Conservation (phyloP, 2,329 filamentous ascomycete genomes). For the Pseudovirgaria hyperparasitica region DNA sequence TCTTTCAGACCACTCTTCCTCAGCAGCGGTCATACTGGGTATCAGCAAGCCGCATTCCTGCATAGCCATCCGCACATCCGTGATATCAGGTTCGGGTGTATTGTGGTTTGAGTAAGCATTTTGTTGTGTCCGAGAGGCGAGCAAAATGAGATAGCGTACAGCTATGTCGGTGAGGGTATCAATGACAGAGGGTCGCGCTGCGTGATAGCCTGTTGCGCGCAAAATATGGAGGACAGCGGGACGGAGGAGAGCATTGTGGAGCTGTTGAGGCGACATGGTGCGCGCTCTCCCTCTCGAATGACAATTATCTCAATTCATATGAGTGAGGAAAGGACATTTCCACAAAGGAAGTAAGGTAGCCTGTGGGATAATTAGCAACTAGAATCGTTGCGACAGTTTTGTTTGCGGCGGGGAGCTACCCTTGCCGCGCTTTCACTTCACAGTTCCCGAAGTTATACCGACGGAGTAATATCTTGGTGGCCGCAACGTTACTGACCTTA, state of each 20-base stretch:
- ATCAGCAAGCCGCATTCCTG: slow-evolving; percentile 66
- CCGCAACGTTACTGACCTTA: too few relatives aligned
- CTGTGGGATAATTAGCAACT: too few relatives aligned
- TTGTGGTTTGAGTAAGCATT: slow-evolving; percentile 61
- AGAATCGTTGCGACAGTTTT: too few relatives aligned
- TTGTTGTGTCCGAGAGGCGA: slow-evolving; percentile 59
- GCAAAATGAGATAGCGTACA: slow-evolving; percentile 62
- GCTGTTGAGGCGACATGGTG: slow-evolving; percentile 18
- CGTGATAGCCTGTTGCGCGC: slow-evolving; percentile 80
- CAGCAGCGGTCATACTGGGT: slow-evolving; percentile 52
- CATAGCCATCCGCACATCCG: slow-evolving; percentile 76
- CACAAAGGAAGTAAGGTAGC: too few relatives aligned
- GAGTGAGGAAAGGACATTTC: too few relatives aligned
- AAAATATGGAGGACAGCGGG: slow-evolving; percentile 84
- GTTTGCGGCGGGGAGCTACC: too few relatives aligned
- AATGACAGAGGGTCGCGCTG: slow-evolving; percentile 66
- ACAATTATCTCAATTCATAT: too few relatives aligned
- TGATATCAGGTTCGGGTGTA: slow-evolving; percentile 49
- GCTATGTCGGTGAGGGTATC: slow-evolving; percentile 83
- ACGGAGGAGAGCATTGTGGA: slow-evolving; percentile 69
- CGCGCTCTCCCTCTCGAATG: slow-evolving; percentile 1
- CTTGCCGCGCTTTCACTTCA: too few relatives aligned
- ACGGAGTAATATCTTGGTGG: too few relatives aligned
- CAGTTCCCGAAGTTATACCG: too few relatives aligned
- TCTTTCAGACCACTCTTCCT: slow-evolving; percentile 52